A percentile compares a stretch with the other conserved stretches of the same genome.
These are phyloP conservation scores for Spathaspora sp. DNA, from an alignment of 1,139 yeast species.

Conservation along the genomic window DNA sequence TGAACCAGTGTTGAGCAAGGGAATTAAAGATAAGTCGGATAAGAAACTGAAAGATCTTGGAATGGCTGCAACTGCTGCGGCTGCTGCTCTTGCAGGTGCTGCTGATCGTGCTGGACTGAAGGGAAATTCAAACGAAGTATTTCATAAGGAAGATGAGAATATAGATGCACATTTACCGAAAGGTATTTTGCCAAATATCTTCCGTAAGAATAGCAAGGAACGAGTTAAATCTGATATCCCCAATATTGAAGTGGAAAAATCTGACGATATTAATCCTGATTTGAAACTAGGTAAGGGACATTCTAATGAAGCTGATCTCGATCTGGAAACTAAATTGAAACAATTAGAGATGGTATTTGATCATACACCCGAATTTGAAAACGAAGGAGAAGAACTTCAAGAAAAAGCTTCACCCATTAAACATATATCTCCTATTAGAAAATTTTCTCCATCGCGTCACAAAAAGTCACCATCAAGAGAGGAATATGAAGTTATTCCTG, in stretches of 20 bases:
- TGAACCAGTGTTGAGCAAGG: background rate
- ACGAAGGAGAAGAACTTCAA: background rate
- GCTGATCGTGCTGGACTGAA: background rate
- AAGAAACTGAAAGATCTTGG: constrained; percentile 1
- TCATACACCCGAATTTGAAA: background rate
- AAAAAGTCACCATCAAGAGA: background rate
- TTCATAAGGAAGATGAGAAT: background rate
- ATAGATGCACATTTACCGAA: background rate
- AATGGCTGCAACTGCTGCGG: background rate
- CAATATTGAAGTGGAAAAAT: background rate
- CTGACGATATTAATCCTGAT: background rate
- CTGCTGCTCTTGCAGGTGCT: background rate
- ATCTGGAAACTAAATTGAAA: background rate
- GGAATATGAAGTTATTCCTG: background rate
- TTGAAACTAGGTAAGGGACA: background rate
- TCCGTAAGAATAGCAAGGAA: background rate
- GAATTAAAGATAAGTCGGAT: background rate
- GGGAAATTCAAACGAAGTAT: background rate
- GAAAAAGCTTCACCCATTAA: background rate
- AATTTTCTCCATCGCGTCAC: background rate
- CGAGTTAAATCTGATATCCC: background rate
- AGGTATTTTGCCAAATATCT: background rate
- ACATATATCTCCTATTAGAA: background rate
- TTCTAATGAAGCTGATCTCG: background rate
- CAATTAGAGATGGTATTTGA: background rate